phyloP scores from a whole-genome alignment of 2,329 filamentous ascomycete species.

The Capronia epimyces region DNA sequence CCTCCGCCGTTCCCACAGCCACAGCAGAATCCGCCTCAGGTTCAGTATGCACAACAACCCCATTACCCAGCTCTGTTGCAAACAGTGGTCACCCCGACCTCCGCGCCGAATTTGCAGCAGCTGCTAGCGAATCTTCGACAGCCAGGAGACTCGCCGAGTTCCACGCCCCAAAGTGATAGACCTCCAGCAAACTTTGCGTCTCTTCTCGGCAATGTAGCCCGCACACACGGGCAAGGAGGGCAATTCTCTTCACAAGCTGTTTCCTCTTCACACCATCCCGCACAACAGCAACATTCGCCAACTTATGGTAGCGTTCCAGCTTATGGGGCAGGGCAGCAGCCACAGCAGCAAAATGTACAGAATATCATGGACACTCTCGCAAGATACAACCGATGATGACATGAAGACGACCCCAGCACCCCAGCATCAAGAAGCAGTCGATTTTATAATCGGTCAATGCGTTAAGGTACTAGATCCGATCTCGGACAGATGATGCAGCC shows the following conservation, averaged over 20 bases:
- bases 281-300: slow-evolving; percentile 19
- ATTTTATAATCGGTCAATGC: too few relatives aligned
- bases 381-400: slow-evolving; percentile 42
- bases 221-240: slow-evolving; percentile 31
- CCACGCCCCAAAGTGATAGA: slow-evolving; percentile 33
- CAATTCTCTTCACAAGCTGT: slow-evolving; percentile 8
- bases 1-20: slow-evolving; percentile 16
- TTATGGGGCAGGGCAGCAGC: slow-evolving; percentile 31
- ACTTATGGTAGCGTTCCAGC: slow-evolving; percentile 16
- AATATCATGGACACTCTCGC: slow-evolving; percentile 46
- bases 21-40: slow-evolving; percentile 14
- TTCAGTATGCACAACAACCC: slow-evolving; percentile 20
- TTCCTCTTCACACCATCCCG: slow-evolving; percentile 9
- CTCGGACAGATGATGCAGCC: not conserved
- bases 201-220: slow-evolving; percentile 37
- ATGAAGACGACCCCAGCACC: not conserved
- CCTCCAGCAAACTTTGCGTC: slow-evolving; percentile 39
- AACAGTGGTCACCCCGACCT: slow-evolving; percentile 15
- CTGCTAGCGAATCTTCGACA: slow-evolving; percentile 28
- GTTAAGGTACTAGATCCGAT: too few relatives aligned
- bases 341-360: slow-evolving; percentile 41
- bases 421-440: not conserved
- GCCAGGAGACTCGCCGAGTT: slow-evolving; percentile 23
- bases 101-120: slow-evolving; percentile 27
- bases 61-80: slow-evolving; percentile 15